Evolutionary conservation across 1,284 basidiomycete genomes (phyloP), one percentile per base, ranked within the genome.

Genomic region (Xerocomus nothofagi): DNA sequence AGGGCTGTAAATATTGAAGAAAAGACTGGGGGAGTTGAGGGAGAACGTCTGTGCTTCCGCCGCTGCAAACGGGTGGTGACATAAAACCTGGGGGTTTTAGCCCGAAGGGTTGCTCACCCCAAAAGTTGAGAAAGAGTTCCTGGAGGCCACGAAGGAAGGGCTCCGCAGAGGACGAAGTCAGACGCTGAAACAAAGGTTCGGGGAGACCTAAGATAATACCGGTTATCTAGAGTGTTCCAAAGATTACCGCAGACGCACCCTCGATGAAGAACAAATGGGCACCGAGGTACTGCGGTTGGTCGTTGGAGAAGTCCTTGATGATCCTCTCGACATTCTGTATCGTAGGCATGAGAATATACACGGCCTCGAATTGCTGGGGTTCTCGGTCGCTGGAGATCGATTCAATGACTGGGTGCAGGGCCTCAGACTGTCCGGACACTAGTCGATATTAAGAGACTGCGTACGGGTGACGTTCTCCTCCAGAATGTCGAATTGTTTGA

Each of bases 231-330:
- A 32, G 15, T 23, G 37, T 21, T 34, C 34, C 37, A 37, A 38
- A 37, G 34, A 11, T 9, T 24, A 50, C 34, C n/a, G 53, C 31
- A 41, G 47, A 55, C 41, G 24, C 59, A 91, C 95, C 88, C 68
- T 99, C 97, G 46, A 96, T 79, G 69, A 99, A 99, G 78, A 97
- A 98, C 50, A 98, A 69, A 69, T 98, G 93, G 0, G 90, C 97
- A 0, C 78, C 88, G 23, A 86, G 85, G 67, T 98, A 99, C 63
- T 90, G 91, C 52, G 81, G 79, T 47, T 73, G 70, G 6, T 78
- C 78, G 50, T 73, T 71, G 9, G 80, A 76, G 65, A 93, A 96
- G 71, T 98, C 95, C 26, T 77, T 81, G 60, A 98, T 88, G 64
- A 99, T 80, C 17, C 94, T 82, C 54, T 97, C 88, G 41, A 98